phyloP scores from a whole-genome alignment of 2,329 filamentous ascomycete genomes.

The Microdochium trichocladiopsis region DNA sequence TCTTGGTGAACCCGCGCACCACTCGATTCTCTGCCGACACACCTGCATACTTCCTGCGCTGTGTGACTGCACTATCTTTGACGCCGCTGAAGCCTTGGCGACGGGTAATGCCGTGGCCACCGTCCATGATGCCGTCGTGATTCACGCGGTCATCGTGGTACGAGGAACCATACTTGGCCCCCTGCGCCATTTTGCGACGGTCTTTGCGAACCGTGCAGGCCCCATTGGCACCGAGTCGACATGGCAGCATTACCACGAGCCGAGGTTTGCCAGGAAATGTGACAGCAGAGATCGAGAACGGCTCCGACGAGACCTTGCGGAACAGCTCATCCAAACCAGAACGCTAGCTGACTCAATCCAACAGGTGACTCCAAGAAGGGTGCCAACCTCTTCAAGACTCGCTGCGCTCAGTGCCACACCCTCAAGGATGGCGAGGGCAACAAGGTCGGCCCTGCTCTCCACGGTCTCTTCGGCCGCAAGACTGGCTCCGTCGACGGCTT shows the following conservation, averaged over 20 bases:
- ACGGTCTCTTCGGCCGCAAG: conserved; percentile 97
- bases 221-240: not conserved
- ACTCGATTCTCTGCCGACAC: not conserved
- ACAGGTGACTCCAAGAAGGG: conserved; percentile 91
- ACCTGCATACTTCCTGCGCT: no score
- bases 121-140: no score
- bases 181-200: not conserved
- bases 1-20: not conserved
- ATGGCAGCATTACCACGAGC: no score
- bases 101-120: no score
- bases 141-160: no score
- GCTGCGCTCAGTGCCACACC: conserved; percentile 98
- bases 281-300: no score
- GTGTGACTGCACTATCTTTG: no score
- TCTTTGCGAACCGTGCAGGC: not conserved
- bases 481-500: conserved; percentile 86
- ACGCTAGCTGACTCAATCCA: not conserved
- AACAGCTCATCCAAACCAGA: no score
- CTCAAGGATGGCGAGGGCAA: conserved; percentile 83
- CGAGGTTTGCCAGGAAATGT: no score
- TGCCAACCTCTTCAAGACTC: conserved; percentile 98
- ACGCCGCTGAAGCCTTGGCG: no score
- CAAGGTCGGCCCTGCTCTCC: conserved; percentile 96
- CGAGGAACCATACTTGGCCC: no score
- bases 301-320: no score